Evolutionary conservation across 805 yeast genomes (phyloP).

Genomic region (Kluyveromyces starmeri): DNA sequence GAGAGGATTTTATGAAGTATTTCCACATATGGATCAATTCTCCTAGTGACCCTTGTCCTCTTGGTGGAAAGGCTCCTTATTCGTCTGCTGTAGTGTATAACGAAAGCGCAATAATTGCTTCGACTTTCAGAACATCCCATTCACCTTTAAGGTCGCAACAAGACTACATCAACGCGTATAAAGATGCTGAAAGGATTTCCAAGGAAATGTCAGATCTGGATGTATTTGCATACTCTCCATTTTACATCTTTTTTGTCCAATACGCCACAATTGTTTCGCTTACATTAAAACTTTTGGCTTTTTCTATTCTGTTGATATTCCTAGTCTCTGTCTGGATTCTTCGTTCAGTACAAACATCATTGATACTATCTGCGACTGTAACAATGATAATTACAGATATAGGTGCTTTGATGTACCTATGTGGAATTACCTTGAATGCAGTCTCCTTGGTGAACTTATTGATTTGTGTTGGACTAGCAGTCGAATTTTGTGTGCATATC

Average conservation of each 20-base stretch:
- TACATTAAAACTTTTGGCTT: slow-evolving; percentile 43
- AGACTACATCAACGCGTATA: slow-evolving; percentile 76
- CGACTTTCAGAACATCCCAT: slow-evolving; percentile 76
- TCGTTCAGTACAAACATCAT: slow-evolving; percentile 58
- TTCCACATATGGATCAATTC: slow-evolving; percentile 76
- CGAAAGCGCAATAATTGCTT: slow-evolving; percentile 39
- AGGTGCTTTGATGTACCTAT: slow-evolving; percentile 70
- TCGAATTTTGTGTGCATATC: slow-evolving; percentile 86
- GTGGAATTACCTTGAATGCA: slow-evolving; percentile 77
- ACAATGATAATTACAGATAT: slow-evolving; percentile 58
- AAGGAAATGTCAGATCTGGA: slow-evolving; percentile 47
- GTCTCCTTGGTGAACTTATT: slow-evolving; percentile 81
- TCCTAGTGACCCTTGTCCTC: slow-evolving; percentile 84
- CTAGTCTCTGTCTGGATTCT: slow-evolving; percentile 45
- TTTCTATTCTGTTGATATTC: slow-evolving; percentile 48
- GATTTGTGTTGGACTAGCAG: slow-evolving; percentile 89
- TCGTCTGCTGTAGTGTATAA: slow-evolving; percentile 45
- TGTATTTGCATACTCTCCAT: slow-evolving; percentile 85
- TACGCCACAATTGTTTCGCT: slow-evolving; percentile 57
- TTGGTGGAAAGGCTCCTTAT: slow-evolving; percentile 94
- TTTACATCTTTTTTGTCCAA: slow-evolving; percentile 88
- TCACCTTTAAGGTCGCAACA: slow-evolving; percentile 68
- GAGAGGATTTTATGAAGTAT: slow-evolving; percentile 58
- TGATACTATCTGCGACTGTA: slow-evolving; percentile 49
- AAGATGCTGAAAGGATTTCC: slow-evolving; percentile 59